These are phyloP conservation scores for Fusarium proliferatum DNA, from an alignment of 2,329 filamentous ascomycete genomes.

Conservation along the genomic window DNA sequence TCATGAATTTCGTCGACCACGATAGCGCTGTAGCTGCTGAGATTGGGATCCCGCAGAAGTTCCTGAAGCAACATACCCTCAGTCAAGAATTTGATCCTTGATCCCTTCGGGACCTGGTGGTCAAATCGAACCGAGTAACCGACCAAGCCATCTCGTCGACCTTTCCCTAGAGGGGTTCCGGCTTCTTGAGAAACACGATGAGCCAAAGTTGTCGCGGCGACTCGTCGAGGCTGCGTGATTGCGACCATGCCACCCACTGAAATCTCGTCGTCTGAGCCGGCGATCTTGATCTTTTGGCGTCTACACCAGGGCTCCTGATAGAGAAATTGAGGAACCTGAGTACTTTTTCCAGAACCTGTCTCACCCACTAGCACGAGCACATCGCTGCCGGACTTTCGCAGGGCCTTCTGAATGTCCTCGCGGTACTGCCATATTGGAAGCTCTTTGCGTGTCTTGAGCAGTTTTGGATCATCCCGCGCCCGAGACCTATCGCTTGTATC, in stretches of 20 bases:
- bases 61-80: constrained; percentile 98
- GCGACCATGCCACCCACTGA: constrained; percentile 83
- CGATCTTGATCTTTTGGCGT: constrained; percentile 64
- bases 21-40: constrained; percentile 88
- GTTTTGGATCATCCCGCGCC: constrained; percentile 45
- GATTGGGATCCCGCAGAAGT: constrained; percentile 83
- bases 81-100: constrained; percentile 91
- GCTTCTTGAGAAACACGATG: constrained; percentile 85
- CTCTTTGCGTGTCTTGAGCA: constrained; percentile 66
- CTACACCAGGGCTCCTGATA: constrained; percentile 82
- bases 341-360: constrained; percentile 96
- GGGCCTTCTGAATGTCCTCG: constrained; percentile 72
- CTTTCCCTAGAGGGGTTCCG: constrained; percentile 62
- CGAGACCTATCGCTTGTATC: constrained; percentile 20
- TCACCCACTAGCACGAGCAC: constrained; percentile 90
- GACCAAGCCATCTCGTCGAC: constrained; percentile 64
- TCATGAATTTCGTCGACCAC: constrained; percentile 98
- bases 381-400: constrained; percentile 68
- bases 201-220: constrained; percentile 92
- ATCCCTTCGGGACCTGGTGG: constrained; percentile 82
- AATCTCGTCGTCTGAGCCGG: constrained; percentile 53
- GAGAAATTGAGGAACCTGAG: constrained; percentile 93
- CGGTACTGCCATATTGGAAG: constrained; percentile 85
- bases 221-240: constrained; percentile 92
- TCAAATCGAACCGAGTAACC: constrained; percentile 98